Percentiles rank a stretch among this genome's conserved stretches.
These are phyloP conservation scores for Daldinia vernicosa DNA, from an alignment of 495 filamentous ascomycete species.

Conservation along the genomic window DNA sequence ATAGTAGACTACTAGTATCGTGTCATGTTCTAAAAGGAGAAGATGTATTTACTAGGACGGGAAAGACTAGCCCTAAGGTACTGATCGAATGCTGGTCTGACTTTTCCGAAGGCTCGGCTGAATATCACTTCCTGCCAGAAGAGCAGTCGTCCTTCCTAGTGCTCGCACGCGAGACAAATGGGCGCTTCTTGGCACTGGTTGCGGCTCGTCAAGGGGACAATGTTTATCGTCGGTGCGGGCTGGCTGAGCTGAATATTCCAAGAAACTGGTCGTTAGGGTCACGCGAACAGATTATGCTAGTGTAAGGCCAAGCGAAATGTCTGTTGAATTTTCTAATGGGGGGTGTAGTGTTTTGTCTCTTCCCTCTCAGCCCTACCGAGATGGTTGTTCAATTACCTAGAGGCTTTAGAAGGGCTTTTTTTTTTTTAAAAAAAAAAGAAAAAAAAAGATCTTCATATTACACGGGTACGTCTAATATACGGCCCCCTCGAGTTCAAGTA, in stretches of 20 bases:
- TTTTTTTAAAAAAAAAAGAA: too few relatives aligned
- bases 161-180: slow-evolving; percentile 21
- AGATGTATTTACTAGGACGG: slow-evolving; percentile 5
- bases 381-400: too few relatives aligned
- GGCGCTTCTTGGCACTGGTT: slow-evolving; percentile 11
- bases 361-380: too few relatives aligned
- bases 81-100: slow-evolving; percentile 24
- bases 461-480: too few relatives aligned
- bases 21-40: slow-evolving; percentile 14
- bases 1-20: slow-evolving; percentile 2
- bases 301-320: neutral
- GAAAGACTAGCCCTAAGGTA: neutral
- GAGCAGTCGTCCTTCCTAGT: slow-evolving; percentile 11
- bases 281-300: slow-evolving; percentile 16
- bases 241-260: slow-evolving; percentile 23
- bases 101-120: slow-evolving; percentile 15
- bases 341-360: too few relatives aligned
- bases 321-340: too few relatives aligned
- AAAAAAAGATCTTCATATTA: too few relatives aligned
- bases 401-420: too few relatives aligned
- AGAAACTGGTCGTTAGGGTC: neutral
- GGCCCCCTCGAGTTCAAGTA: too few relatives aligned
- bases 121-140: slow-evolving; percentile 1
- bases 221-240: slow-evolving; percentile 24
- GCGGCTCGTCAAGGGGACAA: slow-evolving; percentile 10